Base-by-base conservation (phyloP, 306 rosid species). In the Vicia sativa region DNA sequence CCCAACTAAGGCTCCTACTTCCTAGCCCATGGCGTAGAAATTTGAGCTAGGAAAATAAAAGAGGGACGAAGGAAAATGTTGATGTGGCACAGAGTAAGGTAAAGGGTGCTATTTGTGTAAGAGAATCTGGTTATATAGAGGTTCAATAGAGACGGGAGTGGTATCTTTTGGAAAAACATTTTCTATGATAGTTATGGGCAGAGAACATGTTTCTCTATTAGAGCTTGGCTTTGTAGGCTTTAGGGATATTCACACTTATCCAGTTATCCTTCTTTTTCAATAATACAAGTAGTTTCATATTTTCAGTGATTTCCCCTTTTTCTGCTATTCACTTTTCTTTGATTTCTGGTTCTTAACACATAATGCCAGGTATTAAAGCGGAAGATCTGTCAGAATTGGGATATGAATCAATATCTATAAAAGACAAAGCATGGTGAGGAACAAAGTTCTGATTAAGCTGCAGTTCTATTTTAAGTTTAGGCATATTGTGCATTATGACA, bases 391-490 rank as follows among this genome's bases (percentile, higher is more conserved):
- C 81, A 1, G 95, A 82, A 55, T 73, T 86, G 82, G 53, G 64
- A 74, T 90, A 71, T 81, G 97, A 93, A 79, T 95, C 96, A 65
- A 79, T 76, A 82, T 90, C 97, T 19, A 34, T 58, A 2, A 93
- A 81, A 88, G 97, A 93, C 46, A 3, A 37, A 34, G 97, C 99
- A 72, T 93, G 99, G 97, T 93, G 77, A 88, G 99, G 68, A 74
- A 71, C 59, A 16, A 52, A 57, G 49, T 75, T 67, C 21, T 67
- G 57, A 31, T 68, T 68, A 26, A 44, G 57, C 43, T 66, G 38
- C 37, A 41, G 50, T 44, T 28, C 0, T 61, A 28, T 60, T 48
- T 52, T 71, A 16, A 62, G 41, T 71, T 67, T 77, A n/a, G n/a
- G n/a, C n/a, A n/a, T n/a, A 19, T 11, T 56, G 54, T 46, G 73